These are phyloP conservation scores for Hanseniaspora jakobsenii DNA, from an alignment of 805 yeast genomes.

Conservation along the genomic window DNA sequence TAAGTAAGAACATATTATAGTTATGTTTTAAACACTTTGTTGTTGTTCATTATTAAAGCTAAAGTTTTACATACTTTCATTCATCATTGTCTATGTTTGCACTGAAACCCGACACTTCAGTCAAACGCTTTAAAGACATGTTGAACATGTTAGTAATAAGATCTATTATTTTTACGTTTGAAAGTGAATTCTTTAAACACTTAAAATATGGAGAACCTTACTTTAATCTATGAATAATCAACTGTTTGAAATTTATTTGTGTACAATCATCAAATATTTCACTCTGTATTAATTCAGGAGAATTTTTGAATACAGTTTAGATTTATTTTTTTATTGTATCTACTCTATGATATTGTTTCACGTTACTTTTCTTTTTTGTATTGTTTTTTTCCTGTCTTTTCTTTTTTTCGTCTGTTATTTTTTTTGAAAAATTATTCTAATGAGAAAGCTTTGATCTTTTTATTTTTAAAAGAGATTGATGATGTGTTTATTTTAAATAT, in stretches of 20 bases:
- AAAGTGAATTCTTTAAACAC: too few relatives aligned
- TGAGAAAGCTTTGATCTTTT: background rate
- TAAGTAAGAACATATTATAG: too few relatives aligned
- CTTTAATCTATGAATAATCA: too few relatives aligned
- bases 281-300: background rate
- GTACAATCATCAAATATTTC: slow-evolving; percentile 3
- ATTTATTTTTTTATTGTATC: slow-evolving; percentile 3
- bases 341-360: background rate
- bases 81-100: slow-evolving; percentile 33
- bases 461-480: background rate
- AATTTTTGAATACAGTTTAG: slow-evolving; percentile 1
- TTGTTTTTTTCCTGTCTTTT: slow-evolving; percentile 1
- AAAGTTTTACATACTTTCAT: too few relatives aligned
- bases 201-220: too few relatives aligned
- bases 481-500: too few relatives aligned
- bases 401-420: background rate
- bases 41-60: too few relatives aligned
- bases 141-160: background rate
- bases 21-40: too few relatives aligned
- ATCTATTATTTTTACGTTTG: too few relatives aligned
- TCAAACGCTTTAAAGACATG: slow-evolving; percentile 18
- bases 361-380: background rate
- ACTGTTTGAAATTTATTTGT: too few relatives aligned
- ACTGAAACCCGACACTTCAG: slow-evolving; percentile 88
- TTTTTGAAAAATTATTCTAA: background rate